Evolutionary conservation across 2,329 filamentous ascomycete species (phyloP).

Genomic region (Fusarium haematococcum): DNA sequence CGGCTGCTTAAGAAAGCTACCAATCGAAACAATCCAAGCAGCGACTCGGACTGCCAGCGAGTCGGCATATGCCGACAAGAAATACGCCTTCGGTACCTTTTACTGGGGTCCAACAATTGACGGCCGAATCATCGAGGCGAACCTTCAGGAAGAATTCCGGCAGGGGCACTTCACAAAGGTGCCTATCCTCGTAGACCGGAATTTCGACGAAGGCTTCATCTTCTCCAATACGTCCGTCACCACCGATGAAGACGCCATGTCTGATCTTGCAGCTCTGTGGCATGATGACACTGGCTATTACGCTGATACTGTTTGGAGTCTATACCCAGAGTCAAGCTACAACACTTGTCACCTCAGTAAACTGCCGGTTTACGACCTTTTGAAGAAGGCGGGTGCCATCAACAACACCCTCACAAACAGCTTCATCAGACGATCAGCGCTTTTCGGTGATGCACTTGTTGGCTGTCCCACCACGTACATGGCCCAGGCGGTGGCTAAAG

Average conservation of each 20-base stretch:
- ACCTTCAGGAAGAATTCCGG: not conserved
- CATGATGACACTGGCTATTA: not conserved
- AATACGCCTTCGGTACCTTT: constrained; percentile 1
- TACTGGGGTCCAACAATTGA: constrained; percentile 8
- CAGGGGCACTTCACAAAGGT: constrained; percentile 8
- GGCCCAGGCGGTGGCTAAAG: not conserved
- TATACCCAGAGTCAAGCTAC: not conserved
- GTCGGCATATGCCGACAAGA: not conserved
- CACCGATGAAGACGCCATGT: not conserved
- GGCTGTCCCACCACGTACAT: constrained; percentile 3
- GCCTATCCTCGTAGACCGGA: constrained; percentile 5
- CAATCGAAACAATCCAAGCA: not conserved
- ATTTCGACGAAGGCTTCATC: constrained; percentile 9
- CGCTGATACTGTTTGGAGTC: not conserved
- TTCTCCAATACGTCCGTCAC: constrained; percentile 1
- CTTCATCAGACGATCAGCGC: constrained; percentile 4
- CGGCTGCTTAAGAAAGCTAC: not conserved
- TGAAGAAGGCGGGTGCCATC: not conserved
- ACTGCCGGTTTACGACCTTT: not conserved
- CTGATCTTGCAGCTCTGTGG: not conserved
- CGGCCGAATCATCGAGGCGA: not conserved
- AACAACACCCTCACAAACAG: not conserved
- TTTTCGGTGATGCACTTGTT: constrained; percentile 6
- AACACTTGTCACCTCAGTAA: not conserved
- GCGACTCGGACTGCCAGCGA: not conserved